Evolutionary conservation across 2,329 filamentous ascomycete genomes (phyloP).

Genomic region (Endocalyx cinctus): DNA sequence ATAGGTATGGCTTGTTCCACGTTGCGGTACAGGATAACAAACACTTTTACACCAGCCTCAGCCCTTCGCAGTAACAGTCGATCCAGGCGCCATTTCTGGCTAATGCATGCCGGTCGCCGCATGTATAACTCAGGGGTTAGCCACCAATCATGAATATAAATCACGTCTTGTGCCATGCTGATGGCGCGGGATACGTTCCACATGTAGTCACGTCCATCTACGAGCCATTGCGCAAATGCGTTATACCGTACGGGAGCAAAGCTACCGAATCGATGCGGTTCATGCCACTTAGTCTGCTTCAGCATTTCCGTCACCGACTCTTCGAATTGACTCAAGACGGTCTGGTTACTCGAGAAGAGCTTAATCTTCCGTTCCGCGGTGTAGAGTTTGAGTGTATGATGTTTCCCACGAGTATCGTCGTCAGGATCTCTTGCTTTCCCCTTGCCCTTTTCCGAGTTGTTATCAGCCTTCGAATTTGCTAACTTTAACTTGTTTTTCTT

Average conservation of each 20-base stretch:
- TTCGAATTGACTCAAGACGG: slow-evolving; percentile 85
- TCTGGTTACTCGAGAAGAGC: slow-evolving; percentile 84
- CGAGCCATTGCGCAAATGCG: slow-evolving; percentile 92
- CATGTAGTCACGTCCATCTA: slow-evolving; percentile 97
- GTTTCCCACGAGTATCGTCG: slow-evolving; percentile 36
- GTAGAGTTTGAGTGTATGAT: slow-evolving; percentile 81
- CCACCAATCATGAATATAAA: slow-evolving; percentile 99
- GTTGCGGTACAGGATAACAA: slow-evolving; percentile 96
- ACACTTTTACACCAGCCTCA: slow-evolving; percentile 91
- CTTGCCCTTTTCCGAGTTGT: slow-evolving; percentile 37
- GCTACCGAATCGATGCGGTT: slow-evolving; percentile 82
- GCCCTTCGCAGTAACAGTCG: slow-evolving; percentile 90
- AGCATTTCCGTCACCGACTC: slow-evolving; percentile 88
- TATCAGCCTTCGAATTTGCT: slow-evolving; percentile 55
- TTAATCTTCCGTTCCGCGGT: slow-evolving; percentile 93
- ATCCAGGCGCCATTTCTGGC: slow-evolving; percentile 96
- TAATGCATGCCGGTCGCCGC: slow-evolving; percentile 88
- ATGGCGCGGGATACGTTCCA: slow-evolving; percentile 98
- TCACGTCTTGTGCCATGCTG: slow-evolving; percentile 93
- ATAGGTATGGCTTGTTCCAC: slow-evolving; percentile 97
- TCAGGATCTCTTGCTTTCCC: slow-evolving; percentile 22
- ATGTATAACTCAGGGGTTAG: slow-evolving; percentile 93
- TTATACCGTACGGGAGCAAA: slow-evolving; percentile 85
- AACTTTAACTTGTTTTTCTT: slow-evolving; percentile 58
- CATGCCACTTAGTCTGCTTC: slow-evolving; percentile 74